phyloP scores from a whole-genome alignment of 768 basidiomycete genomes.

The Leccinellum rugosiceps region DNA sequence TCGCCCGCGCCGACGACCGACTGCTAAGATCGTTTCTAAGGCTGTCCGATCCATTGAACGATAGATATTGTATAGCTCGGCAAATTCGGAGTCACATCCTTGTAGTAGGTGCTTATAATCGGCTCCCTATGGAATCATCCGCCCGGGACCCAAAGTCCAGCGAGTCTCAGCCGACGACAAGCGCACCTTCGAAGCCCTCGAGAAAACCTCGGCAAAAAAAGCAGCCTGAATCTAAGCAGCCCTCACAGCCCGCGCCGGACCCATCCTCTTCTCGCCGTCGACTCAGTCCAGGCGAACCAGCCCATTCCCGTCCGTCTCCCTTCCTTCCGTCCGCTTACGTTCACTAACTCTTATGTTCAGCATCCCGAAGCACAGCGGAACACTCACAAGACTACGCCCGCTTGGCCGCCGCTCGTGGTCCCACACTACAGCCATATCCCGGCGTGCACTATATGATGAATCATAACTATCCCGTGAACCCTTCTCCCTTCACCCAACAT shows the following conservation, averaged over 20 bases:
- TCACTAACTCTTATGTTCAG: slow-evolving; percentile 10
- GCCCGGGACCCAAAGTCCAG: slow-evolving; percentile 43
- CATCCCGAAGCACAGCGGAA: slow-evolving; percentile 16
- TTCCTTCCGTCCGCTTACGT: background rate
- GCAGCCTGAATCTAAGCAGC: slow-evolving; percentile 32
- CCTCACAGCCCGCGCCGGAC: slow-evolving; percentile 16
- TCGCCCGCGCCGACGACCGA: slow-evolving; percentile 7
- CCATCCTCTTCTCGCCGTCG: slow-evolving; percentile 27
- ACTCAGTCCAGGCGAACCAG: slow-evolving; percentile 22
- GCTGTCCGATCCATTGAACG: slow-evolving; percentile 6
- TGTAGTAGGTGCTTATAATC: slow-evolving; percentile 13
- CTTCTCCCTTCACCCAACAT: slow-evolving; percentile 46
- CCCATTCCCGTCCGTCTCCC: slow-evolving; percentile 17
- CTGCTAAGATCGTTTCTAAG: slow-evolving; percentile 8
- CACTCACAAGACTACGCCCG: slow-evolving; percentile 28
- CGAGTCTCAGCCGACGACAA: slow-evolving; percentile 41
- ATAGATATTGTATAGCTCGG: slow-evolving; percentile 24
- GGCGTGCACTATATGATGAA: slow-evolving; percentile 64
- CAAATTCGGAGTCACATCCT: slow-evolving; percentile 31
- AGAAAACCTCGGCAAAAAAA: slow-evolving; percentile 58
- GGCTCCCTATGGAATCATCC: slow-evolving; percentile 43
- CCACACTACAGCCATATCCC: slow-evolving; percentile 53
- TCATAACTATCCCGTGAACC: slow-evolving; percentile 61
- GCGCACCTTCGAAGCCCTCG: slow-evolving; percentile 33
- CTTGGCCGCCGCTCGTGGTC: slow-evolving; percentile 37